These are phyloP conservation scores for Blastomyces emzantsi DNA, from an alignment of 2,329 filamentous ascomycete species.

Conservation along the genomic window DNA sequence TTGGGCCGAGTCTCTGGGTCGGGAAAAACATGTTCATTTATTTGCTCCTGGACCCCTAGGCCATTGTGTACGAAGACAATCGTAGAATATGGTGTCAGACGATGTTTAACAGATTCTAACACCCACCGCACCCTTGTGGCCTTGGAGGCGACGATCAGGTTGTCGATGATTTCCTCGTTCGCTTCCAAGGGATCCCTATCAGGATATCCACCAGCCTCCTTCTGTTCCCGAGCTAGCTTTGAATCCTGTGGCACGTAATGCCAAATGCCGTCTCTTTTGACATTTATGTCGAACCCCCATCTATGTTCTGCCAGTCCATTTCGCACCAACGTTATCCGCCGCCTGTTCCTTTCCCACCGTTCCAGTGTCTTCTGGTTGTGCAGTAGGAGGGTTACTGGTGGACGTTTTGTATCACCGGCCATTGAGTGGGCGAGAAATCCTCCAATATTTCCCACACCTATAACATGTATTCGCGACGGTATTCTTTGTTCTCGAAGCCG, in stretches of 20 bases:
- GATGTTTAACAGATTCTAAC: conserved; percentile 55
- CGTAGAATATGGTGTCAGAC: conserved; percentile 59
- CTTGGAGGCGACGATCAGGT: conserved; percentile 73
- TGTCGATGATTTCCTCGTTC: conserved; percentile 51
- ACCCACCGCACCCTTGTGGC: conserved; percentile 58
- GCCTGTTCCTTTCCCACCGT: conserved; percentile 26
- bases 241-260: conserved; percentile 13
- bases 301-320: conserved; percentile 36
- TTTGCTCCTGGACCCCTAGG: conserved; percentile 70
- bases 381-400: conserved; percentile 73
- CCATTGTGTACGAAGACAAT: conserved; percentile 73
- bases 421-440: conserved; percentile 68
- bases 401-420: conserved; percentile 50
- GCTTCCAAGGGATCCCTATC: conserved; percentile 2
- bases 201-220: conserved; percentile 2
- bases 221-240: conserved; percentile 13
- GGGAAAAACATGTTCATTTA: conserved; percentile 63
- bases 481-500: background rate
- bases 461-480: conserved; percentile 53
- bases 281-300: conserved; percentile 37
- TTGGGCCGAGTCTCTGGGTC: conserved; percentile 57
- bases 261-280: conserved; percentile 29
- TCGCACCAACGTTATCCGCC: conserved; percentile 28
- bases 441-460: conserved; percentile 75
- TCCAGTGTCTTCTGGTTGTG: conserved; percentile 43